Conservation (phyloP, 2,329 filamentous ascomycete species). For the Verticillium dahliae region DNA sequence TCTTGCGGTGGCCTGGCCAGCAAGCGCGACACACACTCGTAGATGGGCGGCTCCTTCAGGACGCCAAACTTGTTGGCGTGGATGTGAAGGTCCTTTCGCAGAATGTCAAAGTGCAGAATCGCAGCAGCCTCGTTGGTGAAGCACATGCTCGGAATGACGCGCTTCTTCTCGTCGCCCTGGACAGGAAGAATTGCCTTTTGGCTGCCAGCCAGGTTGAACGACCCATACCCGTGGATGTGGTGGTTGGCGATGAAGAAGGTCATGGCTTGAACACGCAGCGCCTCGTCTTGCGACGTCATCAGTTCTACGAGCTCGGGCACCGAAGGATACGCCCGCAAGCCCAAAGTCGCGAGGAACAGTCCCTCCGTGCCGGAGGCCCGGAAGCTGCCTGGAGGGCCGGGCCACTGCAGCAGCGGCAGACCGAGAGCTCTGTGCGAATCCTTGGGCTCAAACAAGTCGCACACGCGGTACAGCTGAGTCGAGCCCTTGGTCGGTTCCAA, state of each 20-base stretch:
- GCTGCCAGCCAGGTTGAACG: constrained; percentile 51
- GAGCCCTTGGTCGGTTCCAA: constrained; percentile 47
- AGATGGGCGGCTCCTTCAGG: constrained; percentile 70
- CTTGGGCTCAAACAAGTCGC: constrained; percentile 76
- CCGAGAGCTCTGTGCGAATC: constrained; percentile 61
- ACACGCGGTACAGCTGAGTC: constrained; percentile 59
- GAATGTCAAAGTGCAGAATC: constrained; percentile 73
- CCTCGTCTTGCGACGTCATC: constrained; percentile 57
- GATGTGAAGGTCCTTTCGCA: constrained; percentile 67
- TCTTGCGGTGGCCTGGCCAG: constrained; percentile 65
- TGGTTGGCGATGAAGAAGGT: constrained; percentile 79
- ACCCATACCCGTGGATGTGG: constrained; percentile 67
- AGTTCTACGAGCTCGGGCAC: constrained; percentile 71
- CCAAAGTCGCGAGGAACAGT: constrained; percentile 65
- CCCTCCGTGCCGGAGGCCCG: constrained; percentile 63
- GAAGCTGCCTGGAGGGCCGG: constrained; percentile 57
- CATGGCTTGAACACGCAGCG: constrained; percentile 63
- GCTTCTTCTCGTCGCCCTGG: constrained; percentile 54
- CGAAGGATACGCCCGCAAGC: constrained; percentile 64
- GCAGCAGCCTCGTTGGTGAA: constrained; percentile 75
- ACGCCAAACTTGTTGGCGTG: constrained; percentile 77
- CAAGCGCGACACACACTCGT: constrained; percentile 67
- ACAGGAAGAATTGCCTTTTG: constrained; percentile 64
- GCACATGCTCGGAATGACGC: constrained; percentile 70
- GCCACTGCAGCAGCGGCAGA: constrained; percentile 78